Conservation (phyloP, 208 protist genomes). For the Naegleria fowleri region DNA sequence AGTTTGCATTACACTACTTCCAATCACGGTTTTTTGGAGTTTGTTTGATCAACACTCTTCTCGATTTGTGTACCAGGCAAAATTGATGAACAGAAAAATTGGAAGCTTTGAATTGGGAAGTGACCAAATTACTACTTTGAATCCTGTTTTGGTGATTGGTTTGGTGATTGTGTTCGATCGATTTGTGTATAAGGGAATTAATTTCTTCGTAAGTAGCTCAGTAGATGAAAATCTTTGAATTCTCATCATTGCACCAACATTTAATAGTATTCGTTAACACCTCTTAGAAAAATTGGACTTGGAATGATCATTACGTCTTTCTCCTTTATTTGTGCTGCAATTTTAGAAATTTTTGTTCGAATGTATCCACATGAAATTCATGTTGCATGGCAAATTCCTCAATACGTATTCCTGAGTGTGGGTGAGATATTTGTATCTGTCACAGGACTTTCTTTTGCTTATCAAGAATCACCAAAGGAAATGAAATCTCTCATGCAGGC, state of each 20-base stretch:
- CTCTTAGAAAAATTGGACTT: conserved; percentile 39
- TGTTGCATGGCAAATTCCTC: conserved; percentile 46
- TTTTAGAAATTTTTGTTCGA: conserved; percentile 37
- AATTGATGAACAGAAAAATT: conserved; percentile 44
- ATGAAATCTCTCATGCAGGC: conserved; percentile 16
- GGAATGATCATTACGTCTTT: conserved; percentile 45
- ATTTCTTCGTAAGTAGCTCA: conserved; percentile 30
- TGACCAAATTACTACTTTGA: conserved; percentile 47
- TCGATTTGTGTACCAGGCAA: conserved; percentile 33
- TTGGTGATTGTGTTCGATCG: conserved; percentile 50
- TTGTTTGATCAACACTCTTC: neutral
- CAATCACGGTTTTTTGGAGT: conserved; percentile 10
- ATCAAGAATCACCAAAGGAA: conserved; percentile 20
- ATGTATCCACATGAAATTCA: conserved; percentile 28
- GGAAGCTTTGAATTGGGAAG: conserved; percentile 33
- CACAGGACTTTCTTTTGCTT: neutral
- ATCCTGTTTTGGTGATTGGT: conserved; percentile 50
- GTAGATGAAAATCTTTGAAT: neutral
- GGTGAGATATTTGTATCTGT: conserved; percentile 54
- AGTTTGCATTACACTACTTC: neutral
- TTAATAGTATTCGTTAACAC: conserved; percentile 22
- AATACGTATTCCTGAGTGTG: conserved; percentile 44
- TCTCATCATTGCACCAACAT: too few species aligned
- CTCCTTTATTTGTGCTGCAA: conserved; percentile 44
- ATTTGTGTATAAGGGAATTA: conserved; percentile 36